Evolutionary conservation across 208 protist species (phyloP).

Genomic region (Crithidia sp.): DNA sequence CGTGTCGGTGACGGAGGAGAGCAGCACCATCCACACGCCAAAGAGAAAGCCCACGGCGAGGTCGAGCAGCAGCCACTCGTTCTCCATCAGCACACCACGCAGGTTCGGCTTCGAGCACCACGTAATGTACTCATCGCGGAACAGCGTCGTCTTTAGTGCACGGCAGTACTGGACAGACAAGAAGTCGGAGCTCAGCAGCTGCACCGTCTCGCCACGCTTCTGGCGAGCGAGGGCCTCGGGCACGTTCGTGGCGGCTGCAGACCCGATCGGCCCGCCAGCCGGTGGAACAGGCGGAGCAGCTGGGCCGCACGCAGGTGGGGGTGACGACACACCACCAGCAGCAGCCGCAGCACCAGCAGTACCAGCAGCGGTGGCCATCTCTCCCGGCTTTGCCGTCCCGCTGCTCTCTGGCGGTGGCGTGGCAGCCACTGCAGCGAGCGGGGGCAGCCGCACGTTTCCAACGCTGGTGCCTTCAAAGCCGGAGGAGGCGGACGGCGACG

Average conservation of each 20-base stretch:
- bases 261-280: constrained; percentile 3
- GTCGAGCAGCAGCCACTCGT: constrained; percentile 55
- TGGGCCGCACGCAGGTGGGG: background rate
- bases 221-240: constrained; percentile 25
- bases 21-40: constrained; percentile 55
- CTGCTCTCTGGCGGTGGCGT: background rate
- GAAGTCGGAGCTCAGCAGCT: constrained; percentile 47
- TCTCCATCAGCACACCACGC: constrained; percentile 42
- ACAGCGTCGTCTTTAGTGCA: constrained; percentile 38
- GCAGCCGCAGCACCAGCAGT: background rate
- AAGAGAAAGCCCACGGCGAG: constrained; percentile 40
- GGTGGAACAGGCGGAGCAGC: background rate
- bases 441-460: background rate
- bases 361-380: background rate
- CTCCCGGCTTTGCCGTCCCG: background rate
- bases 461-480: background rate
- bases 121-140: constrained; percentile 49
- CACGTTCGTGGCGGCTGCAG: constrained; percentile 8
- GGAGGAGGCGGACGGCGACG: constrained; percentile 2
- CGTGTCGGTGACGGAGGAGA: constrained; percentile 40
- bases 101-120: constrained; percentile 56
- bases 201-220: constrained; percentile 58
- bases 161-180: constrained; percentile 38
- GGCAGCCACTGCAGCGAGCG: background rate
- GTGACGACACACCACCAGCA: background rate